Conservation (phyloP, 345 rosid species). For the Citrus cavaleriei region DNA sequence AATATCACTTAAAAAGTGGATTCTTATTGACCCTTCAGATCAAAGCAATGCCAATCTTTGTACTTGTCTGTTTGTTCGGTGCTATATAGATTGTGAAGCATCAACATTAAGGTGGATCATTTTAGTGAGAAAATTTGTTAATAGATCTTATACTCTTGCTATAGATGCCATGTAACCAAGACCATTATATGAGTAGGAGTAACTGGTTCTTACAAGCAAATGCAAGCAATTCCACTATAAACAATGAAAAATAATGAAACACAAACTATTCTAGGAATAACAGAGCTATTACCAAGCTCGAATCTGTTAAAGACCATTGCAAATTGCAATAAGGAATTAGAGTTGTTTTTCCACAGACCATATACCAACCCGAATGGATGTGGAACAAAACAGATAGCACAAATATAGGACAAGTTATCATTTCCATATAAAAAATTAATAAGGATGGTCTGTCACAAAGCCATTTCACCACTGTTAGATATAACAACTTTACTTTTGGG, state of each 20-base stretch:
- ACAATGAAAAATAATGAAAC: not conserved
- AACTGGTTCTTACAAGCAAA: not conserved
- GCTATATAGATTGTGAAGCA: not conserved
- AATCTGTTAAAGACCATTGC: not conserved
- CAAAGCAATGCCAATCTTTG: not conserved
- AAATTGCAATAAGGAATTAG: not conserved
- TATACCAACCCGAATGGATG: not conserved
- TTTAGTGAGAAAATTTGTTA: not conserved
- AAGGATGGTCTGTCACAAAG: slow-evolving; percentile 25
- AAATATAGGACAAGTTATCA: not conserved
- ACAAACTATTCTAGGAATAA: not conserved
- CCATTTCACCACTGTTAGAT: slow-evolving; percentile 68
- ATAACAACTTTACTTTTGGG: slow-evolving; percentile 67
- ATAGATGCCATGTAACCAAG: not conserved
- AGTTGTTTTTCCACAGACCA: not conserved
- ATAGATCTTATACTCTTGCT: not conserved
- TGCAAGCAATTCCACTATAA: not conserved
- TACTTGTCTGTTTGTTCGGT: not conserved
- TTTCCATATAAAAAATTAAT: not conserved
- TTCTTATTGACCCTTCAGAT: not conserved
- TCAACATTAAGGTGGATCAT: not conserved
- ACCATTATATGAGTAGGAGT: not conserved
- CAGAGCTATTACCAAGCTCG: not conserved
- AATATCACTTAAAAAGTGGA: not conserved
- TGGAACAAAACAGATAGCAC: not conserved